Evolutionary conservation across 441 rosid genomes (phyloP), one percentile per base, ranked within the genome.

Genomic region (Erysimum cheiri): DNA sequence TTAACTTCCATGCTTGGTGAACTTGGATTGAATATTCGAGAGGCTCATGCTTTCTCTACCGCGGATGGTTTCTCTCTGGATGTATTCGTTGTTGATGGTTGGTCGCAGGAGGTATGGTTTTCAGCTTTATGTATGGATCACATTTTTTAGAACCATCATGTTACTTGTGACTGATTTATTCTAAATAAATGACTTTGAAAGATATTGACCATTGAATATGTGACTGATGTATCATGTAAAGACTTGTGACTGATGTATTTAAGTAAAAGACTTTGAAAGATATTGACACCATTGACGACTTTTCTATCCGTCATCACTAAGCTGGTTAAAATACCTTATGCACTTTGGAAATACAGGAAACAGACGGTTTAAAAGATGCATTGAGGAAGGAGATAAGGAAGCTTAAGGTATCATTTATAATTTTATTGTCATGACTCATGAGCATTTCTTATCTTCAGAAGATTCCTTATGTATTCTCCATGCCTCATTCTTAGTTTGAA

Each of bases 21-120:
- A 76, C 82, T 94, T 82, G 97, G 94, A 39, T 77, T 94, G 78
- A 87, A 87, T 77, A 94, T 94, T 72, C 88, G 88, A 83, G 99
- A 95, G 75, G 98, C 99, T 68, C 99, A 90, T 78, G 99, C 94
- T 26, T 92, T 92, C 77, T 90, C 96, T 43, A 92, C 95, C 0
- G 85, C 54, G 8, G 97, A 92, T 83, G 98, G 98, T 61, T 95
- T 75, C 84, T 92, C 98, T 60, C 79, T 90, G 29, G 97, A 90
- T 74, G 95, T 92, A 68, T 92, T 95, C 70, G 96, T 95, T 52
- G 99, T 95, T 85, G 92, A 88, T 73, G 99, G 99, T 68, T 95
- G 97, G 99, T 85, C 82, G 5, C 82, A 81, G 73, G 96, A 88
- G 97, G 99, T 90, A 84, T 31, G 50, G 26, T 49, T 59, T 59